phyloP scores from a whole-genome alignment of 2,329 filamentous ascomycete species.

The Colletotrichum lini region DNA sequence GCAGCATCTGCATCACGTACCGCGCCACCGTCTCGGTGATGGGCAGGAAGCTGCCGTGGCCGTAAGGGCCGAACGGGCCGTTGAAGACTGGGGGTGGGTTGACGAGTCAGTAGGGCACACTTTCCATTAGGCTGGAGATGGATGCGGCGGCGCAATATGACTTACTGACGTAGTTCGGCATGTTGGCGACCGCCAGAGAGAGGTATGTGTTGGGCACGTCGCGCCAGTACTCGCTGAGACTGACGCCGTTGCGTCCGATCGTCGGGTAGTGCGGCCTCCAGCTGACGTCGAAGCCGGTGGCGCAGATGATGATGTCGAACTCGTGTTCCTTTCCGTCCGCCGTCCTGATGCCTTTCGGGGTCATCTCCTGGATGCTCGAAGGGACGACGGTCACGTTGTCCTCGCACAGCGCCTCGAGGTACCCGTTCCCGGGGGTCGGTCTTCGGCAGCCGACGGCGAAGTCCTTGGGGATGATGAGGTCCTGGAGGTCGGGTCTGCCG shows the following conservation, averaged over 20 bases:
- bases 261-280: constrained; percentile 45
- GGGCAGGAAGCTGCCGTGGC: constrained; percentile 47
- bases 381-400: constrained; percentile 47
- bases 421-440: constrained; percentile 49
- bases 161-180: constrained; percentile 47
- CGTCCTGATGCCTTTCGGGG: constrained; percentile 48
- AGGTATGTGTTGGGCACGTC: constrained; percentile 46
- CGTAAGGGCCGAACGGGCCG: constrained; percentile 47
- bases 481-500: constrained; percentile 57
- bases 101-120: not conserved
- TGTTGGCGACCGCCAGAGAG: constrained; percentile 44
- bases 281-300: constrained; percentile 52
- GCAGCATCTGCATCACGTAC: constrained; percentile 51
- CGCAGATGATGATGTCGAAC: constrained; percentile 52
- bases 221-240: constrained; percentile 43
- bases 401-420: constrained; percentile 48
- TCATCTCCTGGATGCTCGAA: constrained; percentile 46
- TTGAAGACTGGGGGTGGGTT: constrained; percentile 46
- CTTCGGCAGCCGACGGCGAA: constrained; percentile 44
- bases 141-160: not conserved
- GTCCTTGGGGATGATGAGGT: constrained; percentile 59
- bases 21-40: constrained; percentile 47
- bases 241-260: constrained; percentile 43
- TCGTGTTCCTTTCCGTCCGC: constrained; percentile 47
- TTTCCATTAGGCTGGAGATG: not conserved